These are phyloP conservation scores for Pachysolen tannophilus DNA, from an alignment of 805 yeast species.

Conservation along the genomic window DNA sequence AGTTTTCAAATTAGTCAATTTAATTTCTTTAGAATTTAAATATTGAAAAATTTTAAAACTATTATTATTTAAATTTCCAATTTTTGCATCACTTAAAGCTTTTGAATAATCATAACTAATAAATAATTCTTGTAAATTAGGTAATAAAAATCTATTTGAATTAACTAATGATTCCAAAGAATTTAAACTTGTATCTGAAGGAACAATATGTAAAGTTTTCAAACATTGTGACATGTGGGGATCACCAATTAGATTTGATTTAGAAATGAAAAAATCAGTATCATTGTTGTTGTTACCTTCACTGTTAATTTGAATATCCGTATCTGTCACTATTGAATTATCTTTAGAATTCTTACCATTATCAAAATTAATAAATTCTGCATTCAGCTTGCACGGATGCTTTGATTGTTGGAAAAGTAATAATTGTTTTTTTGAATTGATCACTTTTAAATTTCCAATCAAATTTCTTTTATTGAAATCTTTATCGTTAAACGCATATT, in stretches of 20 bases:
- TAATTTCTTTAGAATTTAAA: background rate
- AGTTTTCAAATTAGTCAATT: background rate
- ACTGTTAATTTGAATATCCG: too few relatives aligned
- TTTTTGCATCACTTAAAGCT: background rate
- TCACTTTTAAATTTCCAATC: background rate
- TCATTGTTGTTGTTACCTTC: too few relatives aligned
- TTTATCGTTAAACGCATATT: background rate
- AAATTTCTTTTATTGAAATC: background rate
- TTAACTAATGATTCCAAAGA: background rate
- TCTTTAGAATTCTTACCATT: background rate
- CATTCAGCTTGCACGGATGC: background rate
- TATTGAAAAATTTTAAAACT: background rate
- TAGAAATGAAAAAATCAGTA: background rate
- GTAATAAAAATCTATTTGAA: background rate
- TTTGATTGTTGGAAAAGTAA: background rate
- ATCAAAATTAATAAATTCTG: background rate
- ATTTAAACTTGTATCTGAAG: background rate
- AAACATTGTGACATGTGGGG: background rate
- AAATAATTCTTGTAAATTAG: background rate
- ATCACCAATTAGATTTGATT: background rate
- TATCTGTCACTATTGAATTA: too few relatives aligned
- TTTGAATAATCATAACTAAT: background rate
- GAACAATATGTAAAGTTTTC: background rate
- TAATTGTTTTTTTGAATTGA: background rate
- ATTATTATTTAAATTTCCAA: background rate